These are phyloP conservation scores for Xylaria sp. DNA, from an alignment of 2,329 filamentous ascomycete genomes.

Conservation along the genomic window DNA sequence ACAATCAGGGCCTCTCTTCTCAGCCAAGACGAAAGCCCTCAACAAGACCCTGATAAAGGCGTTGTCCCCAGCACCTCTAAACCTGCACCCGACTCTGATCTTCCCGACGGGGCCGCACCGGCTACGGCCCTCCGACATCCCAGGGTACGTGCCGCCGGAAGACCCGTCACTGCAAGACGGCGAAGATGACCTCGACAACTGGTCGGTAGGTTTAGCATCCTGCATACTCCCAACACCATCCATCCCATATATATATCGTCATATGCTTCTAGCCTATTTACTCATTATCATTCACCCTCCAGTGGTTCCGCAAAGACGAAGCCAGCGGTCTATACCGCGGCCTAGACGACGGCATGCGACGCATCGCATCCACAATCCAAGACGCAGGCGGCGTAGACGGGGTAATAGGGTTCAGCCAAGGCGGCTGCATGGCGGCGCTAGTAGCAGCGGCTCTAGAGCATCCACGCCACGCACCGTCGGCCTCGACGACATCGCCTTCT, in stretches of 20 bases:
- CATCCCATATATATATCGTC: neutral
- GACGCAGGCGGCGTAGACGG: conserved; percentile 78
- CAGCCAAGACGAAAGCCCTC: conserved; percentile 86
- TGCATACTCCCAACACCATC: neutral
- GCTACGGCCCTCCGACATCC: conserved; percentile 73
- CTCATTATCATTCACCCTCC: neutral
- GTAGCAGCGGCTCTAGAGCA: conserved; percentile 77
- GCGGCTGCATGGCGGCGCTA: conserved; percentile 76
- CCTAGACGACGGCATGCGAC: conserved; percentile 73
- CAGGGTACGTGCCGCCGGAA: conserved; percentile 66
- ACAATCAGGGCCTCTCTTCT: conserved; percentile 87
- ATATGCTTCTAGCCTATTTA: neutral
- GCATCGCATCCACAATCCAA: conserved; percentile 69
- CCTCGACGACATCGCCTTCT: conserved; percentile 24
- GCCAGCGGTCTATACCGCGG: conserved; percentile 72
- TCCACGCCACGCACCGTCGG: conserved; percentile 43
- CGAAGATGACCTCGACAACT: conserved; percentile 69
- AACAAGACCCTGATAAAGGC: conserved; percentile 82
- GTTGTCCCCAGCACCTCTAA: conserved; percentile 67
- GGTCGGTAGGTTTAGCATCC: conserved; percentile 57
- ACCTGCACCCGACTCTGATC: conserved; percentile 64
- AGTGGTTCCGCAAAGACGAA: conserved; percentile 81
- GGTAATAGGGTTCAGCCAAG: conserved; percentile 85
- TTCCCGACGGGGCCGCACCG: conserved; percentile 76
- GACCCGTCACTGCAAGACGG: conserved; percentile 48